Base-by-base conservation (phyloP, 805 yeast genomes). In the Metschnikowia peoriensis region DNA sequence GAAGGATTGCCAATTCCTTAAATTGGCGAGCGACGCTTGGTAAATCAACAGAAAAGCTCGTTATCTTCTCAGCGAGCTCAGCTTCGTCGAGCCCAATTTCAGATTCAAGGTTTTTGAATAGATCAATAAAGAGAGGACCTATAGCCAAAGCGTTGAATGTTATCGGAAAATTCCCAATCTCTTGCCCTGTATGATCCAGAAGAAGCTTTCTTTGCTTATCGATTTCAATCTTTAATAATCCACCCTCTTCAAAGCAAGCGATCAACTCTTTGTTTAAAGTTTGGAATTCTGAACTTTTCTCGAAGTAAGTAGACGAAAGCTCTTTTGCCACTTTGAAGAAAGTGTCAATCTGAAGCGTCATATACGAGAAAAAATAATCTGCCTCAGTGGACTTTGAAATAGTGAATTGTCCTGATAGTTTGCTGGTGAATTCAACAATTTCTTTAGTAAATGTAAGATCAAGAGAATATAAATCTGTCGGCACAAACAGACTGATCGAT, bases 51-150 rank as follows among this genome's bases (percentile, higher is more conserved):
- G 38, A 38, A 10, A 29, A 28, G 6, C 28, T 40, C 7, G n/a
- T 15, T 12, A 42, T 42, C n/a, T 22, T 38, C 11, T 38, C 44
- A 9, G 17, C 11, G 39, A 48, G 38, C 9, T 48, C 51, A 17
- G 28, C 39, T 11, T 43, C 47, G 9, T 48, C 51, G 15, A 48
- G 47, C 35, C 43, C 51, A 16, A 48, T 15, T 38, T 48, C 51
- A 12, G 51, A 48, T 22, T 48, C 51, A 16, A 48, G 7, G 6
- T 43, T 43, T 12, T 15, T 43, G 10, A 48, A 17, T 11, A 43
- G 28, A 14, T 12, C 12, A 17, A 27, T 17, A 22, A 47, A 34
- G 12, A 22, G 29, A 2, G 50, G 17, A n/a, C 16, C n/a, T 1
- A 41, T 11, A 5, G 35, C 12, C 6, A 37, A 14, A 12, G 28